Conservation (phyloP, 192 early-diverging fungal species). For the Umbelopsis sp. region DNA sequence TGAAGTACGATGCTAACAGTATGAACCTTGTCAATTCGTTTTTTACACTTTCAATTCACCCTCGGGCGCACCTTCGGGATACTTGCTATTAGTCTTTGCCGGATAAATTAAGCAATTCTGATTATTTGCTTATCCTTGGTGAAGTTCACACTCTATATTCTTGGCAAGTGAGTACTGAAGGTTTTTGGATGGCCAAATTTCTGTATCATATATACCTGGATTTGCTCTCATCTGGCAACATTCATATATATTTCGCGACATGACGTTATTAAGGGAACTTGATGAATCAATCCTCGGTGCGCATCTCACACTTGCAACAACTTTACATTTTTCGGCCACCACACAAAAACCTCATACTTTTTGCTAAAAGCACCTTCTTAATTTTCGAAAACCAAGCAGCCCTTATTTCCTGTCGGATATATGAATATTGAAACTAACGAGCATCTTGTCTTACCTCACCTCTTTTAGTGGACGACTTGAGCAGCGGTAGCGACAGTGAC, state of each 20-base stretch:
- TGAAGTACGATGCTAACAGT: no score
- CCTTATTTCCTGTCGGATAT: no score
- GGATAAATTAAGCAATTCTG: slow-evolving; percentile 1
- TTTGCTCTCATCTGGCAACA: background rate
- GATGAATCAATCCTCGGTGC: no score
- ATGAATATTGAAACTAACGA: no score
- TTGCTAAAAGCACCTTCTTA: no score
- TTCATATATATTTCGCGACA: no score
- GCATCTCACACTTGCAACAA: no score
- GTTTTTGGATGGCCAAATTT: no score
- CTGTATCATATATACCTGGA: background rate
- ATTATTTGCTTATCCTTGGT: background rate
- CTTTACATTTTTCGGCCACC: no score
- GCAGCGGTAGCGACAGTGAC: slow-evolving; percentile 62
- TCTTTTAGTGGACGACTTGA: slow-evolving; percentile 56
- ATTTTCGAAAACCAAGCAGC: no score
- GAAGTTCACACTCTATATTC: background rate
- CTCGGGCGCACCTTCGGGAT: slow-evolving; percentile 1
- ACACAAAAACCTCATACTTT: no score
- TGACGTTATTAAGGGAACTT: no score
- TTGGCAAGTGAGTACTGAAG: background rate
- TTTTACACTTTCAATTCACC: background rate
- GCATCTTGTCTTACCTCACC: background rate
- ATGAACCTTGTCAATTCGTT: background rate
- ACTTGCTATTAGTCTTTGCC: background rate